Percentiles rank a stretch among this genome's conserved stretches.
phyloP scores from a whole-genome alignment of 257 asterid species.

The Gentiana macrophylla region DNA sequence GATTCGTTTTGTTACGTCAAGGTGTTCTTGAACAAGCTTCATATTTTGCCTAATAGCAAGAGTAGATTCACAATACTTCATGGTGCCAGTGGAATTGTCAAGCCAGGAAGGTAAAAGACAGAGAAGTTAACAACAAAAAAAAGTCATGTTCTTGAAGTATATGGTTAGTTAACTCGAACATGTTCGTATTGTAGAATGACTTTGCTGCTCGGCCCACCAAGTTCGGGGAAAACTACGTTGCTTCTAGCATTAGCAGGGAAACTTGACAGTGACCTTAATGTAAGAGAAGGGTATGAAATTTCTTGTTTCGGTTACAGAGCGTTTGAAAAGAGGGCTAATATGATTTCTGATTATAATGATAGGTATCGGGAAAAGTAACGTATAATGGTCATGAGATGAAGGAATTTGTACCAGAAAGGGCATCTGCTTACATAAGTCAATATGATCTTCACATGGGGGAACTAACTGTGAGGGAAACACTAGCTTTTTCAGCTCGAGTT shows the following conservation, averaged over 20 bases:
- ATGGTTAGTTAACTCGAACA: background rate
- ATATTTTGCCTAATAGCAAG: constrained; percentile 39
- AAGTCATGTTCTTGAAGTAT: background rate
- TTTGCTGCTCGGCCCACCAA: constrained; percentile 64
- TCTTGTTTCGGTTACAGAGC: background rate
- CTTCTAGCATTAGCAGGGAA: constrained; percentile 61
- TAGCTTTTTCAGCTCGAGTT: constrained; percentile 61
- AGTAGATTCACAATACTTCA: constrained; percentile 39
- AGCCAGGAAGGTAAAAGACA: constrained; percentile 46
- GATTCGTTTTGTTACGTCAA: constrained; percentile 9
- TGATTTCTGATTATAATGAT: background rate
- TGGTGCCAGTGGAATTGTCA: constrained; percentile 51
- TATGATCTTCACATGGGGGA: constrained; percentile 62
- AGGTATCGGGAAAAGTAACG: constrained; percentile 49
- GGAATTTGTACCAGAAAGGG: constrained; percentile 48
- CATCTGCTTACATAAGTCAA: constrained; percentile 59
- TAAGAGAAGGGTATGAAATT: constrained; percentile 5
- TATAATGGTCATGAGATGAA: constrained; percentile 51
- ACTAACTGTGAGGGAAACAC: constrained; percentile 55
- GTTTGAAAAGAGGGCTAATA: no score
- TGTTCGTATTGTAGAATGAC: constrained; percentile 41
- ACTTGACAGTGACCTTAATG: constrained; percentile 43
- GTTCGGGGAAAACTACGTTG: constrained; percentile 58
- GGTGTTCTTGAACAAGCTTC: constrained; percentile 38
- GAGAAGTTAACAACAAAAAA: background rate